Evolutionary conservation across 345 rosid species (phyloP), one percentile per base, ranked within the genome.

Genomic region (Geranium rotundifolium): DNA sequence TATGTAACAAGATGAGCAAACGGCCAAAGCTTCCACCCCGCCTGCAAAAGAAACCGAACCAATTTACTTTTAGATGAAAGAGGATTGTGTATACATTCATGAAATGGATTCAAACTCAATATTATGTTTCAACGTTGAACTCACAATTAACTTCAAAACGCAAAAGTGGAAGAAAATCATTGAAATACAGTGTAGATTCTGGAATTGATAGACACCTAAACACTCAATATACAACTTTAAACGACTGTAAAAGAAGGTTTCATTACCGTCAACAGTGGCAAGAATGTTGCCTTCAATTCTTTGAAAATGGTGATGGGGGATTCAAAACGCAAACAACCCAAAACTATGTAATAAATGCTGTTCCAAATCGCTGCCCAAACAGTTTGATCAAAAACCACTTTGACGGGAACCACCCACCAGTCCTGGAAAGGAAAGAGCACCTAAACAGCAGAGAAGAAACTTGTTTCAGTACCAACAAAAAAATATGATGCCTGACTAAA

Each of bases 21-120:
- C 29, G 99, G 99, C 99, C 99, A 93, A 54, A 93, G 91, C 71
- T 93, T 93, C 99, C 99, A 90, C 9, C 99, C 99, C 4, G 99
- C 99, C 99, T 93, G 84, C 69, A 67, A 2, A 34, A 49, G 6
- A 64, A 56, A 75, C 54, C 71, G 63, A 60, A 67, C 31, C 19
- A 39, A 64, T 65, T 14, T 62, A 60, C 18, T 60, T 39, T n/a
- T 71, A 49, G 56, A 61, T 61, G 41, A 54, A 59, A 29, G 20
- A 62, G 59, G 50, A 12, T 55, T 31, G 41, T 34, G 10, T 34
- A 8, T 34, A 34, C 4, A 4, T 4, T 34, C 41, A 34, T 34
- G 41, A 34, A 8, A 34, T 34, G 41, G 41, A 34, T 34, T 34
- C 10, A 34, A 34, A 34, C 7, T 34, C 0, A 8, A 34, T 5